Base-by-base conservation (phyloP, 331 rosid genomes). In the Telfairia occidentalis region DNA sequence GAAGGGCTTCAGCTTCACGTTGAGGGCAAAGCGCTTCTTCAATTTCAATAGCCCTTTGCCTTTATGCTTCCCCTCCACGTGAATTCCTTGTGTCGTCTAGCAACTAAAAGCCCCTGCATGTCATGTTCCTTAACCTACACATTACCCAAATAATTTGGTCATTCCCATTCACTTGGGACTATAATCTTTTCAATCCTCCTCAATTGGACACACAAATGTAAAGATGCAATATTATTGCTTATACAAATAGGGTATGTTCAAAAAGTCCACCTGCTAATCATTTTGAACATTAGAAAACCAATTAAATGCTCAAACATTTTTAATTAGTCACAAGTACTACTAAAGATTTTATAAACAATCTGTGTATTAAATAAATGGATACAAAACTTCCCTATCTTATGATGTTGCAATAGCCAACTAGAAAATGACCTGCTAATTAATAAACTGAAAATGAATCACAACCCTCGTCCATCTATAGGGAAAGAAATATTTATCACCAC, bases 1-100 rank as follows among this genome's bases (percentile, higher is more conserved):
- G 43, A 69, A 64, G 38, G 55, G 55, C 55, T 69, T 69, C 53
- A 23, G 73, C 53, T 21, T 69, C 37, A 69, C 73, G 73, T 65
- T 38, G 16, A 38, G 73, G 73, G 52, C 73, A 40, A 19, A 64
- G 52, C 2, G 35, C 5, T 66, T 45, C 74, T 69, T 43, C 23
- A 69, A 69, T 69, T 40, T 69, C 16, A 43, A 69, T 43, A 11
- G 74, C 16, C 32, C 73, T 38, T 23, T 37, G 72, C 48, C 52
- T 23, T 66, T 42, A 3, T 24, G 23, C 74, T 69, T 6, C 71
- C 37, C 16, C 55, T 58, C 43, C 78, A 58, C 78, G 78, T 75
- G 78, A 75, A 59, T 30, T 74, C 42, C 57, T 24, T 55, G 13
- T 59, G 71, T 58, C 71, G 35, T 29, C 40, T 75, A 75, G 38